Evolutionary conservation across 352 stramenopile genomes (phyloP), one percentile per base, ranked within the genome.

Genomic region (Phytophthora quininea): DNA sequence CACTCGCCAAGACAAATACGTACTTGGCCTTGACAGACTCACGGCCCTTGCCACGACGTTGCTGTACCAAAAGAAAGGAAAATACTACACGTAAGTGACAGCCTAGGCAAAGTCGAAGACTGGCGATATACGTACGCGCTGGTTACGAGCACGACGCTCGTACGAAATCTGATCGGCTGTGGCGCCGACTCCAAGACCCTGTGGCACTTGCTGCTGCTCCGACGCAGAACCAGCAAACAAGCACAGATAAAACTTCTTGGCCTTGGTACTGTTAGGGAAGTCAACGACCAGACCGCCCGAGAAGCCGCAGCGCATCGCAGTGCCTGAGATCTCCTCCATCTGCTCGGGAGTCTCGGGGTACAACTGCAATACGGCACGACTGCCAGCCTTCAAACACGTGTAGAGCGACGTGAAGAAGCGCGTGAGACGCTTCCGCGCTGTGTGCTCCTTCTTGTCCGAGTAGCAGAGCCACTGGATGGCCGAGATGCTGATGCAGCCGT

Each of bases 391-490:
- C 42, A 97, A 54, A 49, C 85, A 92, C 62, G 84, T 95, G 73
- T 95, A 97, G 0, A 97, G 83, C 50, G 91, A 98, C 43, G 92
- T 97, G 79, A 99, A 99, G 79, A 99, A 99, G 29, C 96, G 90
- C 53, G 90, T 97, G 15, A 99, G 82, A 32, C 97, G 93, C 67
- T 95, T 94, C 58, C 97, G 81, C 40, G 88, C 86, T 42, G 88
- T 97, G 77, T 99, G 97, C 54, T 97, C 86, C 58, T 97, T 98
- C 58, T 97, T 97, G 78, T 99, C 98, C 61, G 96, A 98, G 81
- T 99, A 99, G 75, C 98, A 99, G 24, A 99, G 89, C 98, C 98
- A 99, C 82, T 99, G 98, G 30, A 99, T 76, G n/a, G 98, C 98
- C 12, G 97, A 99, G 65, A 99, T 99, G 65, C 96, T 99, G 79